phyloP scores from a whole-genome alignment of 2,329 filamentous ascomycete species.

The Fusarium citri region DNA sequence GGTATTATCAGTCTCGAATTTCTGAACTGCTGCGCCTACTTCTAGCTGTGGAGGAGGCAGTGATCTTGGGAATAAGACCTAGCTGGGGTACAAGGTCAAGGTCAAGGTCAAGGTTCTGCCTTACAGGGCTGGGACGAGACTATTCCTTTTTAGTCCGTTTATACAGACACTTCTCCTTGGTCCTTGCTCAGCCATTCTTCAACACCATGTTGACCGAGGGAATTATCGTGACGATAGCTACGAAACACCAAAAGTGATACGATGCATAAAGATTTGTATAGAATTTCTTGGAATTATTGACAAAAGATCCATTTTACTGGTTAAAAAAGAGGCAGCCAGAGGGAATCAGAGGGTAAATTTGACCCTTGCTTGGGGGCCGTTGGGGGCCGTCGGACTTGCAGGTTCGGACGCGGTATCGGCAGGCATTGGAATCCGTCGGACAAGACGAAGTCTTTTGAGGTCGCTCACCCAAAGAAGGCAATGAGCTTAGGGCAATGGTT shows the following conservation, averaged over 20 bases:
- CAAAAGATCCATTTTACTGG: neutral
- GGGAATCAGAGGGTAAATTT: neutral
- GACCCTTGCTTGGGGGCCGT: slow-evolving; percentile 29
- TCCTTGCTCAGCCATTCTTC: slow-evolving; percentile 9
- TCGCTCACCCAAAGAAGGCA: neutral
- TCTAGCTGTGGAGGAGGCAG: slow-evolving; percentile 26
- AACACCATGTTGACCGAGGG: neutral
- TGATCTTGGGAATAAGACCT: slow-evolving; percentile 6
- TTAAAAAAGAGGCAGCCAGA: slow-evolving; percentile 31
- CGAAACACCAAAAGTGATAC: neutral
- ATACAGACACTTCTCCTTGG: neutral
- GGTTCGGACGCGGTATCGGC: neutral
- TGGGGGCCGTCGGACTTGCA: slow-evolving; percentile 27
- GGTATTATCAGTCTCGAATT: slow-evolving; percentile 14
- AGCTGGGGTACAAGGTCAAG: neutral
- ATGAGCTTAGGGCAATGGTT: neutral
- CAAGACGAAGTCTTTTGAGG: neutral
- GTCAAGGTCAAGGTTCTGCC: slow-evolving; percentile 24
- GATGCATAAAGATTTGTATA: neutral
- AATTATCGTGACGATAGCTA: neutral
- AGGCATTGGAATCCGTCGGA: neutral
- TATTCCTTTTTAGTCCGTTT: slow-evolving; percentile 14
- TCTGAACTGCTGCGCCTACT: slow-evolving; percentile 23
- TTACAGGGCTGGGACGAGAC: slow-evolving; percentile 36
- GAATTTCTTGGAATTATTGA: neutral